Base-by-base conservation (phyloP, 208 protist genomes). In the Lotmaria passim region DNA sequence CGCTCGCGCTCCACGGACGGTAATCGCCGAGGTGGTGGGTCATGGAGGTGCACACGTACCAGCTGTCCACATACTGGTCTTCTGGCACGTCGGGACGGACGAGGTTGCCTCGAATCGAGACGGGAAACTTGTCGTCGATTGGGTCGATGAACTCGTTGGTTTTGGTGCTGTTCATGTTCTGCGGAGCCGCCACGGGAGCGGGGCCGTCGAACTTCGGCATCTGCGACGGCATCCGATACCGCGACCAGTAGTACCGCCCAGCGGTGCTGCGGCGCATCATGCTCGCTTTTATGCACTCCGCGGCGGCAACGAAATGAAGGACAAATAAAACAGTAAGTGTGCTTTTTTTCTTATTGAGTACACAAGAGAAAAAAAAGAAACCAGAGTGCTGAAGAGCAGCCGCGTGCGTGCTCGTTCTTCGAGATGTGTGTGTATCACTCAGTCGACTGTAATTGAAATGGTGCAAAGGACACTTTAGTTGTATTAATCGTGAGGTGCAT, bases 151-250 rank as follows among this genome's bases (percentile, higher is more conserved):
- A 96, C 78, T 93, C 89, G 59, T 93, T 94, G 5, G 87, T 93
- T 68, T 93, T 94, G 28, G 86, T 96, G 67, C 81, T 94, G 70
- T 96, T 96, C 91, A 96, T 96, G 75, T 90, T 96, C 57, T 96
- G 91, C 33, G 91, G 91, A 1, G 91, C 91, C 3, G 88, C 86
- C 17, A 94, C 82, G 4, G 91, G 91, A 17, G 91, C 83, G 3
- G 91, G 91, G 2, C 91, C 91, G 57, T 96, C 89, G 61, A 96
- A 89, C 65, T 87, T 89, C 7, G 91, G 91, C 86, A 92, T 92
- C 61, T 87, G 85, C 19, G 82, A 83, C 21, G 91, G 88, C 30
- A 96, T 89, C 4, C 91, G 85, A 76, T 96, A 96, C 48, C 91
- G 70, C 46, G 91, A 93, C 91, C 91, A 96, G 78, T 96, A 91